Evolutionary conservation across 345 rosid species (phyloP), one percentile per base, ranked within the genome.

Genomic region (Acer yangbiense): DNA sequence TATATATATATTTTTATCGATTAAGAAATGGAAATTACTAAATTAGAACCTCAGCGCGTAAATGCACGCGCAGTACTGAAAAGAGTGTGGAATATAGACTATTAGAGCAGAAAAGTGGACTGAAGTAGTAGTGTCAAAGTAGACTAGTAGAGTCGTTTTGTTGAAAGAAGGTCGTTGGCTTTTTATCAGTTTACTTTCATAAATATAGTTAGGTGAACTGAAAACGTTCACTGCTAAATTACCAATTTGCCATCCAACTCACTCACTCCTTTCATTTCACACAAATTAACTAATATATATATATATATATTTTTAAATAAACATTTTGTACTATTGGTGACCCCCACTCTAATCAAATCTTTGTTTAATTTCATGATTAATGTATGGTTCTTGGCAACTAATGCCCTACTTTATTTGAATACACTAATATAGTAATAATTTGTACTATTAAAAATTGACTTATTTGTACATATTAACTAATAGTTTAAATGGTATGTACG

Each of bases 141-240:
- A 32, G 27, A 63, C 48, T 39, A 54, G 74, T 32, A 32, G 27
- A 63, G 64, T 39, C 27, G 65, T 57, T 71, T 29, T 27, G 80
- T 50, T 13, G 18, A 64, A n/a, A 21, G 71, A 64, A 46, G 65
- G 80, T 64, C 76, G 60, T 78, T 55, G 72, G 68, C 25, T 27
- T 64, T 66, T 66, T 48, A 17, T 65, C 62, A 66, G 62, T 73
- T 46, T n/a, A 60, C 52, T 73, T 32, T 79, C 65, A 44, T 61
- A 44, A 70, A 74, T 46, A 9, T 3, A 0, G 60, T 82, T 70
- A 21, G 66, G 79, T 65, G 68, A 25, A 50, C 64, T 52, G 64
- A 63, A 23, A 27, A n/a, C 1, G 1, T 7, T 20, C 23, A 2
- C 23, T 57, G 3, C 9, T 1, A 4, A 60, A 60, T 60, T 60